A percentile compares a stretch with the other conserved stretches of the same genome.
Conservation (phyloP, 768 basidiomycete species). For the Tricholoma terreum region DNA sequence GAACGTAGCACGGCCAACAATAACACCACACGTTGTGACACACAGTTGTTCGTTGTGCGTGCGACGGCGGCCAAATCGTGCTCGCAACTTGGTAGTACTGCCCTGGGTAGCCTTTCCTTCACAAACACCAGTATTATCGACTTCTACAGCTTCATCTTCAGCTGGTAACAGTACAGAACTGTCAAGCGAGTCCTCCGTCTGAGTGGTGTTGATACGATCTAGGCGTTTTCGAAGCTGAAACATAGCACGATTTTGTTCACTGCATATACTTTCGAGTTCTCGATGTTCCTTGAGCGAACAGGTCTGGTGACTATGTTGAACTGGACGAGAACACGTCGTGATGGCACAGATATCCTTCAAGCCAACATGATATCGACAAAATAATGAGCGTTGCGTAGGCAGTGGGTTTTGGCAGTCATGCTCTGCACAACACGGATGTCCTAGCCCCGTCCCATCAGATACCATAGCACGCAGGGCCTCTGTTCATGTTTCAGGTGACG, state of each 20-base stretch:
- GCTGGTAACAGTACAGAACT: too few relatives aligned
- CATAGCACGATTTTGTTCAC: conserved; percentile 18
- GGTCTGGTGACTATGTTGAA: conserved; percentile 13
- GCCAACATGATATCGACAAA: conserved; percentile 20
- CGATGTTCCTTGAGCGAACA: conserved; percentile 20
- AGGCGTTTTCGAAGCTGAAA: conserved; percentile 20
- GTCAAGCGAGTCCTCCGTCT: too few relatives aligned
- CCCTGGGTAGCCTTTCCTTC: conserved; percentile 22
- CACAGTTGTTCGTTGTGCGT: conserved; percentile 34
- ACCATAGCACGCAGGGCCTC: conserved; percentile 15
- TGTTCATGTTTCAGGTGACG: too few relatives aligned
- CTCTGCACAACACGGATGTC: conserved; percentile 28
- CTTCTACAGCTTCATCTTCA: conserved; percentile 19
- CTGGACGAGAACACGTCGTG: conserved; percentile 10
- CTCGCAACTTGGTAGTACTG: conserved; percentile 18
- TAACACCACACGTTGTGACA: conserved; percentile 32
- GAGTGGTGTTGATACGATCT: too few relatives aligned
- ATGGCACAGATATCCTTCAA: conserved; percentile 17
- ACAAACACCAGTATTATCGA: conserved; percentile 14
- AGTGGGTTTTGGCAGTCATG: conserved; percentile 24
- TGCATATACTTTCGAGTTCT: conserved; percentile 16
- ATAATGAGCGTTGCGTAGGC: conserved; percentile 12
- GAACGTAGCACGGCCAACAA: conserved; percentile 27
- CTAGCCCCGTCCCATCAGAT: conserved; percentile 25
- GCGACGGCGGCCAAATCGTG: conserved; percentile 23